Evolutionary conservation across 2,329 filamentous ascomycete genomes (phyloP).

Genomic region (Ploettnerulaceae sp.): DNA sequence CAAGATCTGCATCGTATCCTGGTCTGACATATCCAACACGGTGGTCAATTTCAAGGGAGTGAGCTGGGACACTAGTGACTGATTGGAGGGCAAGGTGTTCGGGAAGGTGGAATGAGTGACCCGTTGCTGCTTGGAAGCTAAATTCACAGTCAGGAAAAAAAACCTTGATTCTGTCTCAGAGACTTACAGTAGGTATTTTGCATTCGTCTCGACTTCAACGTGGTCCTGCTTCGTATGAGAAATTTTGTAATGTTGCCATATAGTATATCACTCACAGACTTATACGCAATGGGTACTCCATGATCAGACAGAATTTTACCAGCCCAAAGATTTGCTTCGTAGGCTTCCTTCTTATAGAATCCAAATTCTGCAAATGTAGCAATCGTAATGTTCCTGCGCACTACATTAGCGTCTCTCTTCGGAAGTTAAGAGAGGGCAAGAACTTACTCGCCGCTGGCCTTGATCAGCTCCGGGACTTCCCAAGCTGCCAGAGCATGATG

Average conservation of each 20-base stretch:
- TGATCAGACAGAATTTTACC: conserved; percentile 39
- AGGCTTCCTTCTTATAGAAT: conserved; percentile 41
- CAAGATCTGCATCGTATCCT: conserved; percentile 47
- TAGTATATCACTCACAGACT: conserved; percentile 32
- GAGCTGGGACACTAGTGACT: conserved; percentile 44
- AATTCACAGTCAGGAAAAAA: not conserved
- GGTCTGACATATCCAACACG: conserved; percentile 41
- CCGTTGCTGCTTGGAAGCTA: conserved; percentile 39
- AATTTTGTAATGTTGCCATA: not conserved
- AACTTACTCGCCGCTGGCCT: conserved; percentile 36
- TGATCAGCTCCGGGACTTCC: conserved; percentile 39
- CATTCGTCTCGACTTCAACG: conserved; percentile 33
- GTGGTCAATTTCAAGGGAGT: conserved; percentile 39
- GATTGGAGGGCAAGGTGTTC: conserved; percentile 40
- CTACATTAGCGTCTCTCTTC: not conserved
- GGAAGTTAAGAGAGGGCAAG: no score
- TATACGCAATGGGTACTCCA: conserved; percentile 40
- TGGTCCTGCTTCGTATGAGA: conserved; percentile 34
- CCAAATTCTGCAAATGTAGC: conserved; percentile 41
- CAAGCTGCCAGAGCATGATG: conserved; percentile 40
- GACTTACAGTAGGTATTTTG: conserved; percentile 39
- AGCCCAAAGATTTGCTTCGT: conserved; percentile 38
- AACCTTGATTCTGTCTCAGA: not conserved
- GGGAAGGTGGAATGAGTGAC: conserved; percentile 40
- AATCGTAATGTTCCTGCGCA: conserved; percentile 37